Conservation (phyloP, 352 stramenopile species). For the Phytophthora nicotianae region DNA sequence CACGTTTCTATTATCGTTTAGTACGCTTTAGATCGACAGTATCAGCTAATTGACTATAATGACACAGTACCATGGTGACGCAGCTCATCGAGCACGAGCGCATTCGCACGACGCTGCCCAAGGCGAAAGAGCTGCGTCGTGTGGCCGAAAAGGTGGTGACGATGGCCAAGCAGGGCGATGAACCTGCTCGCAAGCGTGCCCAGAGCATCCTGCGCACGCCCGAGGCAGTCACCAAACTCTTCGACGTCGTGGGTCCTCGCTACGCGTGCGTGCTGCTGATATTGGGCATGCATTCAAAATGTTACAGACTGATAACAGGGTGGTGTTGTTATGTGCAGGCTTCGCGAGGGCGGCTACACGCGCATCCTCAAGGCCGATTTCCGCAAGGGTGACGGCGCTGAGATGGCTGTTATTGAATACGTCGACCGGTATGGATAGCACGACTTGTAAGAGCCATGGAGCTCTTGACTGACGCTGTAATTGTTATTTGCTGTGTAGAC, state of each 20-base stretch:
- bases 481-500: conserved; percentile 40
- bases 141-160: conserved; percentile 96
- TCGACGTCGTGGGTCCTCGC: conserved; percentile 94
- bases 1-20: not conserved
- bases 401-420: conserved; percentile 99
- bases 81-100: conserved; percentile 98
- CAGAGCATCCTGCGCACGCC: conserved; percentile 89
- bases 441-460: not conserved
- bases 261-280: conserved; percentile 86
- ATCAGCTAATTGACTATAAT: conserved; percentile 12
- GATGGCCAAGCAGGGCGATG: conserved; percentile 91
- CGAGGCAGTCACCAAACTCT: conserved; percentile 94
- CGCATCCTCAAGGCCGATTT: conserved; percentile 95
- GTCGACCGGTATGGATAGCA: conserved; percentile 85
- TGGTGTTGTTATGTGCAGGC: conserved; percentile 17
- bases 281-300: not conserved
- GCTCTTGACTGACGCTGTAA: conserved; percentile 4
- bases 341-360: conserved; percentile 94
- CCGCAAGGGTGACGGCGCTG: conserved; percentile 93
- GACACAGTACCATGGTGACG: conserved; percentile 93
- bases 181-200: conserved; percentile 86
- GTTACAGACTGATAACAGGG: conserved; percentile 12
- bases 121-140: conserved; percentile 95
- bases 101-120: conserved; percentile 96
- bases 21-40: conserved; percentile 2